Conservation (phyloP, 1,284 basidiomycete genomes). For the Chondrostereum purpureum region DNA sequence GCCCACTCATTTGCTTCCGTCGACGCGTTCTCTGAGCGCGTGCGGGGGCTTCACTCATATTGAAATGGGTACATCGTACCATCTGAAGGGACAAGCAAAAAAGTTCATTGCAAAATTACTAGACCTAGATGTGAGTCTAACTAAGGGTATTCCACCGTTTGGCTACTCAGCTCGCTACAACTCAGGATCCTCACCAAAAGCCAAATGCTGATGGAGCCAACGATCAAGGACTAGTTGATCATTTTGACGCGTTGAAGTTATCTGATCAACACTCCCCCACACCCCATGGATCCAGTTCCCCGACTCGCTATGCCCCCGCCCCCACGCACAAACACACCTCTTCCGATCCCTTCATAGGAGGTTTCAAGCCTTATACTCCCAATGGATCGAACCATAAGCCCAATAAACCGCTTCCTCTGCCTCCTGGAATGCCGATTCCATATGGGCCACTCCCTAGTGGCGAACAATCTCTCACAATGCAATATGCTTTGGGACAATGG, state of each 20-base stretch:
- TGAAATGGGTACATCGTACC: constrained; percentile 12
- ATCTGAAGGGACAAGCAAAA: constrained; percentile 23
- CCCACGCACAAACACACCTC: background rate
- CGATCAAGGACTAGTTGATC: background rate
- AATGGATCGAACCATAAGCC: constrained; percentile 12
- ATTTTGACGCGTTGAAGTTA: background rate
- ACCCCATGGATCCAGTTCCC: too few species aligned
- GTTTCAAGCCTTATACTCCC: constrained; percentile 28
- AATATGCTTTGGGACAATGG: constrained; percentile 40
- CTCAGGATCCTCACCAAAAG: constrained; percentile 13
- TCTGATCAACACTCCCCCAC: too few species aligned
- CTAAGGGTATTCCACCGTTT: too few species aligned
- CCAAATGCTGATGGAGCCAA: too few species aligned
- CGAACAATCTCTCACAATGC: constrained; percentile 52
- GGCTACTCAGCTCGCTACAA: too few species aligned
- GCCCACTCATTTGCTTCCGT: background rate
- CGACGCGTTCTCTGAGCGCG: background rate
- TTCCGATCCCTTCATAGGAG: constrained; percentile 30
- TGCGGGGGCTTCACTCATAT: too few species aligned
- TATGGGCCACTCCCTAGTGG: constrained; percentile 15
- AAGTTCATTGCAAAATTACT: constrained; percentile 23
- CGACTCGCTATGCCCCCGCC: background rate
- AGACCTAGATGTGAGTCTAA: constrained; percentile 14
- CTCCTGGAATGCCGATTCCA: constrained; percentile 36
- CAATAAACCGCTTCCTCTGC: constrained; percentile 25